Conservation (phyloP, 73 alveolate genomes). For the Symbiodinium pilosum region DNA sequence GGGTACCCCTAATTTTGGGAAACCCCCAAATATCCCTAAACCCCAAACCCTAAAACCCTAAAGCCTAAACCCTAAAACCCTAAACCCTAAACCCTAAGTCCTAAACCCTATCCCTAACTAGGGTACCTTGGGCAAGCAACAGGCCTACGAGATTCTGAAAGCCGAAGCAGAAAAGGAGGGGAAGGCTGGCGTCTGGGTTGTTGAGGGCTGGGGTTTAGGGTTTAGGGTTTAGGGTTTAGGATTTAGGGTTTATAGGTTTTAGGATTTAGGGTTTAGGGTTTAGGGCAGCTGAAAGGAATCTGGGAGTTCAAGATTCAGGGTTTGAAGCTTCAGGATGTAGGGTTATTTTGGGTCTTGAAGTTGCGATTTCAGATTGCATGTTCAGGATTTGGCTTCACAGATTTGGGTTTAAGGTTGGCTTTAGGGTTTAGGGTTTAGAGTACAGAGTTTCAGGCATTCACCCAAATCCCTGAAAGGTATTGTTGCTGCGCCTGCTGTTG, state of each 20-base stretch:
- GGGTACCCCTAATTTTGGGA: too few species aligned
- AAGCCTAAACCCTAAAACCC: too few species aligned
- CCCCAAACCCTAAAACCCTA: not conserved
- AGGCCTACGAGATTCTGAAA: constrained; percentile 45
- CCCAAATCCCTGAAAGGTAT: too few species aligned
- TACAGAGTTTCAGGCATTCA: too few species aligned
- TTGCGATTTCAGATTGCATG: not conserved
- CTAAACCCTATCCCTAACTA: not conserved
- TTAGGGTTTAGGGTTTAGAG: not conserved
- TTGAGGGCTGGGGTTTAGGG: not conserved
- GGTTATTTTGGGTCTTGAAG: not conserved
- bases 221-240: not conserved
- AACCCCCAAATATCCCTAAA: not conserved
- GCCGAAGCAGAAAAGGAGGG: constrained; percentile 65
- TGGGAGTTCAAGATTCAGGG: not conserved
- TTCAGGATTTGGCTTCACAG: not conserved
- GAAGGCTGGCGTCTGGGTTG: not conserved
- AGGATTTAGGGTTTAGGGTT: not conserved
- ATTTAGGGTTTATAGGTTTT: not conserved
- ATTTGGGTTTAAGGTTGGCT: not conserved
- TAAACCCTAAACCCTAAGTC: not conserved
- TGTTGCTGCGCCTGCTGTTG: too few species aligned
- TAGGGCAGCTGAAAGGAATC: not conserved
- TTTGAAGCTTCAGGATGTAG: too few species aligned
- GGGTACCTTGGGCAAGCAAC: not conserved